Conservation (phyloP, 192 early-diverging fungal genomes). For the Linnemannia elongata region DNA sequence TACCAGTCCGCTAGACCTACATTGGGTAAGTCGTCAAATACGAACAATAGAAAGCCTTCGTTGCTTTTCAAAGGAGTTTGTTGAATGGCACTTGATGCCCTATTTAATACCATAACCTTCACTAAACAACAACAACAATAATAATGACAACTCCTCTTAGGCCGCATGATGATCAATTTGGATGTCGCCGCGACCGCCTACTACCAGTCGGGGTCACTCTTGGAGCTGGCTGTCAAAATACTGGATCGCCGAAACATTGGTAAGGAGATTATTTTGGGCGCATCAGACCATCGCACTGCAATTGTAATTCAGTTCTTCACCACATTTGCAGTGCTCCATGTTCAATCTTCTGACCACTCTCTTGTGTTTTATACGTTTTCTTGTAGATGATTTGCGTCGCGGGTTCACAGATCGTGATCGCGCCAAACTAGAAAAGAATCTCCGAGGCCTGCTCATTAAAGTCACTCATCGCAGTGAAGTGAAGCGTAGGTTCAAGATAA, state of each 20-base stretch:
- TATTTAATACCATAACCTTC: not conserved
- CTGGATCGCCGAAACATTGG: constrained; percentile 63
- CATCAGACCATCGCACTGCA: too few relatives aligned
- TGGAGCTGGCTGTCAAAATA: constrained; percentile 78
- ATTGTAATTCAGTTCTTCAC: not conserved
- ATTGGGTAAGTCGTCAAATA: constrained; percentile 57
- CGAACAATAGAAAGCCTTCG: not conserved
- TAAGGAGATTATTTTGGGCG: not conserved
- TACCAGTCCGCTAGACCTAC: constrained; percentile 90
- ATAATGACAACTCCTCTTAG: constrained; percentile 16
- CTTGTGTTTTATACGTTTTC: not conserved
- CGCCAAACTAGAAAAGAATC: constrained; percentile 60
- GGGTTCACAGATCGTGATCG: constrained; percentile 62
- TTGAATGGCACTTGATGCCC: not conserved
- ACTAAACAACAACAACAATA: not conserved
- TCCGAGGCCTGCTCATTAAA: constrained; percentile 68
- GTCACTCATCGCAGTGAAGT: constrained; percentile 75
- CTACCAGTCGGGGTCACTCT: constrained; percentile 74
- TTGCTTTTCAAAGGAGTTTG: not conserved
- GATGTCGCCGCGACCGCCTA: constrained; percentile 81
- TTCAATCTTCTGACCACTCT: not conserved
- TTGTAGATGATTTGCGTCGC: constrained; percentile 62
- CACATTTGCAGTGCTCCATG: not conserved
- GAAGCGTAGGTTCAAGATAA: constrained; percentile 80
- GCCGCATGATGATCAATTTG: constrained; percentile 78